phyloP scores from a whole-genome alignment of 495 filamentous ascomycete species.

The Chaetomium tenue region DNA sequence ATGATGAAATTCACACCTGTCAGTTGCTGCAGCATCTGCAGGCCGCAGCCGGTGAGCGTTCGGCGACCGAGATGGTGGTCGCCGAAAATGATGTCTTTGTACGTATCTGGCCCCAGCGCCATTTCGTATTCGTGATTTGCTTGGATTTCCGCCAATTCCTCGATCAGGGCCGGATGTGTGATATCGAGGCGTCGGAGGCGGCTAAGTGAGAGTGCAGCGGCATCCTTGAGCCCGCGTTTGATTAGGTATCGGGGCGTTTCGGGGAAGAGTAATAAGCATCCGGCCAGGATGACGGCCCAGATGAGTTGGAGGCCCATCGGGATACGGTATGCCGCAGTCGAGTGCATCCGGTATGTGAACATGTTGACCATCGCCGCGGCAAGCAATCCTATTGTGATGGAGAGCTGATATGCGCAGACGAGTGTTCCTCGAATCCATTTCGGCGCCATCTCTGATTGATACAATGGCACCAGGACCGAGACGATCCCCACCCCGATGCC shows the following conservation, averaged over 20 bases:
- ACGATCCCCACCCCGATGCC: conserved; percentile 83
- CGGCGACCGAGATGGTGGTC: conserved; percentile 56
- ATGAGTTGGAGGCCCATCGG: conserved; percentile 81
- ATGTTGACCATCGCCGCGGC: conserved; percentile 83
- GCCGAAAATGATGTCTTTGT: conserved; percentile 68
- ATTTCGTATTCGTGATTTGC: conserved; percentile 88
- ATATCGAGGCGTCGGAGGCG: conserved; percentile 74
- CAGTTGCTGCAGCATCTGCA: conserved; percentile 61
- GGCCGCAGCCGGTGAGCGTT: conserved; percentile 53
- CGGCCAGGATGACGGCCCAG: conserved; percentile 75
- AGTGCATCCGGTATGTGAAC: conserved; percentile 60
- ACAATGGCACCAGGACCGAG: conserved; percentile 77
- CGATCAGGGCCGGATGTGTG: conserved; percentile 70
- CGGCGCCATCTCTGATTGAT: conserved; percentile 87
- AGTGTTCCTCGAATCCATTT: conserved; percentile 92
- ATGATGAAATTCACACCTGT: conserved; percentile 60
- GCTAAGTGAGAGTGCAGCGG: conserved; percentile 68
- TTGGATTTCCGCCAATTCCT: conserved; percentile 82
- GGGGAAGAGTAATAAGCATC: conserved; percentile 73
- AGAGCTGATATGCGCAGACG: conserved; percentile 85
- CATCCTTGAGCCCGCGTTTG: conserved; percentile 68
- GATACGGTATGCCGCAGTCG: conserved; percentile 74
- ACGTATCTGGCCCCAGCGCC: conserved; percentile 68
- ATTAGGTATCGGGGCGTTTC: conserved; percentile 88
- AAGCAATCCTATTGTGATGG: conserved; percentile 81